Evolutionary conservation across 2,329 filamentous ascomycete genomes (phyloP).

Genomic region (Fusarium abutilonis): DNA sequence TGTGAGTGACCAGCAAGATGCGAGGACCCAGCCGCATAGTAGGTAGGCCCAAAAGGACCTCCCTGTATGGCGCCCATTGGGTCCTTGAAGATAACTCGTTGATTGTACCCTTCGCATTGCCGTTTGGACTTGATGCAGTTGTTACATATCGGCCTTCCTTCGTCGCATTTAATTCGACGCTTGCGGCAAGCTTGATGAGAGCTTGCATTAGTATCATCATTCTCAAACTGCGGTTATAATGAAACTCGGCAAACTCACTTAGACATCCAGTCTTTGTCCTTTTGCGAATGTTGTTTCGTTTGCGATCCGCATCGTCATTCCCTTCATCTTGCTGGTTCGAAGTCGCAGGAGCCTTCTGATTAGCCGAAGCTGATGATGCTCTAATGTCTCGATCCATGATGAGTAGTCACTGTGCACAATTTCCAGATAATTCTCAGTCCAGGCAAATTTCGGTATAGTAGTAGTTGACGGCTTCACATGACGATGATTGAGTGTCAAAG

Average conservation of each 20-base stretch:
- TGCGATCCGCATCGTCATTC: constrained; percentile 56
- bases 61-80: constrained; percentile 60
- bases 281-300: constrained; percentile 65
- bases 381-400: constrained; percentile 38
- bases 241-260: constrained; percentile 65
- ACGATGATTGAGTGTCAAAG: constrained; percentile 18
- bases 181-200: constrained; percentile 79
- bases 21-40: constrained; percentile 56
- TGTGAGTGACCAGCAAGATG: constrained; percentile 47
- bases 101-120: constrained; percentile 84
- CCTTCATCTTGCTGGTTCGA: constrained; percentile 51
- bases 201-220: constrained; percentile 34
- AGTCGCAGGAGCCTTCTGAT: constrained; percentile 44
- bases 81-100: constrained; percentile 82
- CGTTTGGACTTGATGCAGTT: constrained; percentile 90
- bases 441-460: constrained; percentile 11
- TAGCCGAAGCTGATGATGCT: constrained; percentile 16
- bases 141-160: constrained; percentile 81
- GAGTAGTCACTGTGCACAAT: constrained; percentile 1
- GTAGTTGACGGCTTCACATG: constrained; percentile 36
- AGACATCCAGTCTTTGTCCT: constrained; percentile 93
- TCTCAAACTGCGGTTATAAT: neutral
- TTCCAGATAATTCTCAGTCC: constrained; percentile 24
- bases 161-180: constrained; percentile 96
- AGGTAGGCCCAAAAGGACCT: constrained; percentile 54